Conservation (phyloP, 305 asterid genomes). For the Fraxinus greggii region DNA sequence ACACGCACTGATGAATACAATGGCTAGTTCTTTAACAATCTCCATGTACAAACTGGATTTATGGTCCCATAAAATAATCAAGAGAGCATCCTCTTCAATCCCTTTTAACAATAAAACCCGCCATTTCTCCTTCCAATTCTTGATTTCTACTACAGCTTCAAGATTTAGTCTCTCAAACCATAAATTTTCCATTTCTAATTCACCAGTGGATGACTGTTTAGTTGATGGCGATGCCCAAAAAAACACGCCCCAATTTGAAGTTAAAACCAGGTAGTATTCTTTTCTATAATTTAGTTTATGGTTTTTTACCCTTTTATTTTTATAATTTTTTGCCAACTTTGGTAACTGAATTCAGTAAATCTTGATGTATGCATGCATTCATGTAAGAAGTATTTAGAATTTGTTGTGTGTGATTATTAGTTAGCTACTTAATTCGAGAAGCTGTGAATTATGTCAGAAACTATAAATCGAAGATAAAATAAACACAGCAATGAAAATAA, state of each 20-base stretch:
- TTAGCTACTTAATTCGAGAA: neutral
- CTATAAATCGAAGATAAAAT: neutral
- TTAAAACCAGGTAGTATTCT: slow-evolving; percentile 48
- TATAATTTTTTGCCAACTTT: neutral
- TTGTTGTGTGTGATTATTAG: neutral
- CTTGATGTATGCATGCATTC: neutral
- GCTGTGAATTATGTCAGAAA: neutral
- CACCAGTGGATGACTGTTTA: slow-evolving; percentile 44
- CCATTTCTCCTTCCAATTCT: slow-evolving; percentile 13
- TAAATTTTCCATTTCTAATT: slow-evolving; percentile 27
- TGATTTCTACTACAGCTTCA: slow-evolving; percentile 29
- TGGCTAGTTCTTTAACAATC: slow-evolving; percentile 45
- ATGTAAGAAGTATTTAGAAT: neutral
- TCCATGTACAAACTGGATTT: slow-evolving; percentile 34
- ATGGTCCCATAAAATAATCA: slow-evolving; percentile 22
- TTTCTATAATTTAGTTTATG: neutral
- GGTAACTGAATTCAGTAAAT: neutral
- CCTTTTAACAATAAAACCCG: slow-evolving; percentile 24
- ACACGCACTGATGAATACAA: slow-evolving; percentile 14
- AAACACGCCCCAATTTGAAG: slow-evolving; percentile 27
- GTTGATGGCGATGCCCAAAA: slow-evolving; percentile 38
- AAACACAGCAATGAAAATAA: neutral
- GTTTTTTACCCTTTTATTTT: neutral
- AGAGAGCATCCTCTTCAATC: slow-evolving; percentile 16
- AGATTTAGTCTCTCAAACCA: slow-evolving; percentile 14